Evolutionary conservation across 768 basidiomycete species (phyloP), one percentile per base, ranked within the genome.

Genomic region (Amanita pallidorosea): DNA sequence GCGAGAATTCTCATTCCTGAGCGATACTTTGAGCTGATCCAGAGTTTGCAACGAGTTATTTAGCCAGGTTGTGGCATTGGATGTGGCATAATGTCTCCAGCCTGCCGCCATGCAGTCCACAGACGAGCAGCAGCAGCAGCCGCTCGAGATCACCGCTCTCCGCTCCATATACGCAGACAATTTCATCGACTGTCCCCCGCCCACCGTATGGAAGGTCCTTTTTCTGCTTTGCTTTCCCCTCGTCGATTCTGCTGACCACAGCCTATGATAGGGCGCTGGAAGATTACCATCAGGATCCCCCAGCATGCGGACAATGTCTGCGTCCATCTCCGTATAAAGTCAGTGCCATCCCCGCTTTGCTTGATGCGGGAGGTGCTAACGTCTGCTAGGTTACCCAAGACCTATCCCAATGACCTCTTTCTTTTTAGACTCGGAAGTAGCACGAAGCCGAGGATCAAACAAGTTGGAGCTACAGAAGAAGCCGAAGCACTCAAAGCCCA

Each of bases 171-270:
- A 85, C 67, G 83, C 74, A 57, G 77, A 84, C 54, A 81, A 90
- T 60, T 90, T 88, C 60, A 73, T 80, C 23, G 76, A 85, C 58
- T 76, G 75, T 49, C 83, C 82, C 18, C 81, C 86, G 13, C 83
- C 84, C 29, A 88, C 79, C 60, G 88, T 78, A 46, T 91, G 89
- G 88, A 90, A 88, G 76, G 88, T 86, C 37, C 11, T 67, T 63
- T 9, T 13, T 17, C 9, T 7, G 6, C 17, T 29, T 25, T 15
- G 31, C 25, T 27, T 3, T 4, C 8, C 7, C 15, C 9, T 27
- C 17, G 23, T 0, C 42, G 7, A 18, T 36, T 9, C 46, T 63
- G 44, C 56, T 50, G 11, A 9, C 5, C 37, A 27, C 35, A 5
- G 15, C 45, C 52, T 23, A 23, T 29, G 55, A 41, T 53, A 89